Conservation (phyloP, 2,329 filamentous ascomycete genomes). For the Geosmithia flava region DNA sequence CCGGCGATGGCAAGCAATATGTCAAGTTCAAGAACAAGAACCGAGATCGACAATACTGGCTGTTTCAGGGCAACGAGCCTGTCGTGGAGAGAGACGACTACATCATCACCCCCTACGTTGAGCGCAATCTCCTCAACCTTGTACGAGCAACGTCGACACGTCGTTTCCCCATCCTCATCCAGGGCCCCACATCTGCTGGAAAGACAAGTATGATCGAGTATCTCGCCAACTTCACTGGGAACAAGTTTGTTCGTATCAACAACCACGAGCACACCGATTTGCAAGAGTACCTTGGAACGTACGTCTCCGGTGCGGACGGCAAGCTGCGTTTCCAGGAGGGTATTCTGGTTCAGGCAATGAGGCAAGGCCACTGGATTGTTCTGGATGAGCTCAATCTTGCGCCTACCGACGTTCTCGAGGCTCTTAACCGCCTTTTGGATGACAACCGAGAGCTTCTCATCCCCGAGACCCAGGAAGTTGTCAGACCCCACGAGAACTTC, state of each 20-base stretch:
- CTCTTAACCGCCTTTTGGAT: slow-evolving; percentile 86
- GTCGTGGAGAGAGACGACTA: slow-evolving; percentile 70
- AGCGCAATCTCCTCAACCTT: slow-evolving; percentile 87
- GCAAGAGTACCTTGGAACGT: slow-evolving; percentile 94
- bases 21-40: slow-evolving; percentile 61
- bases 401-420: slow-evolving; percentile 92
- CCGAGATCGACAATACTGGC: slow-evolving; percentile 70
- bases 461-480: slow-evolving; percentile 89
- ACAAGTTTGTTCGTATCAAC: slow-evolving; percentile 97
- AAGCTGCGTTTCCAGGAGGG: slow-evolving; percentile 87
- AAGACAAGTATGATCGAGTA: slow-evolving; percentile 99
- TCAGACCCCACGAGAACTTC: slow-evolving; percentile 86
- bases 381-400: slow-evolving; percentile 95
- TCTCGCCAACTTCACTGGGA: slow-evolving; percentile 89
- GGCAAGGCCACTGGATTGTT: slow-evolving; percentile 94
- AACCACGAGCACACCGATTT: slow-evolving; percentile 98
- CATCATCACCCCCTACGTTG: slow-evolving; percentile 91
- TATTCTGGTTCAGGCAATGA: slow-evolving; percentile 79
- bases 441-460: slow-evolving; percentile 94
- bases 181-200: slow-evolving; percentile 91
- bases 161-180: slow-evolving; percentile 85
- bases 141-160: slow-evolving; percentile 87
- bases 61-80: slow-evolving; percentile 59
- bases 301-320: slow-evolving; percentile 75
- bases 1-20: slow-evolving; percentile 64